phyloP scores from a whole-genome alignment of 352 stramenopile species.

The Globisporangium solare region DNA sequence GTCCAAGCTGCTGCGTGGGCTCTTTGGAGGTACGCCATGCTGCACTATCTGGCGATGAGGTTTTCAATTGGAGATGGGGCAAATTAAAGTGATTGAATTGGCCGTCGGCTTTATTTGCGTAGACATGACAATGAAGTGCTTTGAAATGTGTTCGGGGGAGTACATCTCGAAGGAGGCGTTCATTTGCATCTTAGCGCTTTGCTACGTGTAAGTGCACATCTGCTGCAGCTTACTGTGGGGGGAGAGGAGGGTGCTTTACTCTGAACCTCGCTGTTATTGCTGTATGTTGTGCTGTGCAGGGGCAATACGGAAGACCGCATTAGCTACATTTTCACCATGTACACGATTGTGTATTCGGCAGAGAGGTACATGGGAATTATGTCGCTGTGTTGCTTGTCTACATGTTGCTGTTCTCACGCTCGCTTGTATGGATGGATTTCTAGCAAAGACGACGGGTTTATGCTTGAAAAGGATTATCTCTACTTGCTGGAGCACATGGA shows the following conservation, averaged over 20 bases:
- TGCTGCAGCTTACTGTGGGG: not conserved
- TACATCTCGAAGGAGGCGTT: slow-evolving; percentile 70
- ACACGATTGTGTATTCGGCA: slow-evolving; percentile 63
- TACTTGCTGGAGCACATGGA: slow-evolving; percentile 66
- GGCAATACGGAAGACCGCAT: slow-evolving; percentile 86
- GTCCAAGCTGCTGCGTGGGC: slow-evolving; percentile 67
- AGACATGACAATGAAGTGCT: slow-evolving; percentile 64
- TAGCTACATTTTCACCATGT: slow-evolving; percentile 86
- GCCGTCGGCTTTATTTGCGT: not conserved
- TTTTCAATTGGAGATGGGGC: too few species aligned
- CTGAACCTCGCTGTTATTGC: too few species aligned
- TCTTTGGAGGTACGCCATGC: slow-evolving; percentile 56
- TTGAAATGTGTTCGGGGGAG: slow-evolving; percentile 51
- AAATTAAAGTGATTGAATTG: not conserved
- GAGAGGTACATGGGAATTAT: slow-evolving; percentile 35
- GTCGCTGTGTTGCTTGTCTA: not conserved
- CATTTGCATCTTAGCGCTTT: slow-evolving; percentile 60
- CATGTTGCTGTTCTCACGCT: not conserved
- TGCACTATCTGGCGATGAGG: not conserved
- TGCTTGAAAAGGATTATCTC: slow-evolving; percentile 67
- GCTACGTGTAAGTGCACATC: slow-evolving; percentile 55
- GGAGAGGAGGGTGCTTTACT: not conserved
- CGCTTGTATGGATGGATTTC: not conserved
- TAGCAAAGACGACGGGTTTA: slow-evolving; percentile 49
- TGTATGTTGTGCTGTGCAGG: slow-evolving; percentile 22